These are phyloP conservation scores for Hypoxylon sp. DNA, from an alignment of 2,329 filamentous ascomycete species.

Conservation along the genomic window DNA sequence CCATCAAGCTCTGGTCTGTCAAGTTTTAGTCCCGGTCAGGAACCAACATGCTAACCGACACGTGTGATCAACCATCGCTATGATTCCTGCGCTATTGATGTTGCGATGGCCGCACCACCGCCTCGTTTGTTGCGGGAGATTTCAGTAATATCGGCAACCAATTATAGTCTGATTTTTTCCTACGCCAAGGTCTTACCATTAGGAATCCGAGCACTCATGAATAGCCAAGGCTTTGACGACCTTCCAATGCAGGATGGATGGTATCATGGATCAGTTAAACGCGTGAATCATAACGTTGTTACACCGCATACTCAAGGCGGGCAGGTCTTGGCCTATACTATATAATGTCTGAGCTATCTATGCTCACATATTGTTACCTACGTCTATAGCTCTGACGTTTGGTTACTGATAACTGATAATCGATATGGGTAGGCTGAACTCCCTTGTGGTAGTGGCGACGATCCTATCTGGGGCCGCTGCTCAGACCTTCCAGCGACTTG, in stretches of 20 bases:
- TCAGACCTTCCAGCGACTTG: slow-evolving; percentile 73
- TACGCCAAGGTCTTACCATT: slow-evolving; percentile 35
- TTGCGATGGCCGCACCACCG: slow-evolving; percentile 15
- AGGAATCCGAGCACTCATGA: slow-evolving; percentile 14
- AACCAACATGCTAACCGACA: slow-evolving; percentile 17
- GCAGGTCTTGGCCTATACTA: slow-evolving; percentile 13
- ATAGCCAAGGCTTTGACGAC: slow-evolving; percentile 37
- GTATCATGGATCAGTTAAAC: slow-evolving; percentile 23
- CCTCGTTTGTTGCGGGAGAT: slow-evolving; percentile 28
- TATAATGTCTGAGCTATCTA: slow-evolving; percentile 22
- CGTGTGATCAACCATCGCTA: slow-evolving; percentile 27
- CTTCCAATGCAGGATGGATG: slow-evolving; percentile 34
- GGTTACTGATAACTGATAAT: slow-evolving; percentile 26
- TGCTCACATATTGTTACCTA: neutral
- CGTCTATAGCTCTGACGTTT: slow-evolving; percentile 4
- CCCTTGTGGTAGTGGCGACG: slow-evolving; percentile 54
- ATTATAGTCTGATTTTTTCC: slow-evolving; percentile 17
- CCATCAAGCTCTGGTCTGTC: neutral
- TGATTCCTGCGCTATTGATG: slow-evolving; percentile 36
- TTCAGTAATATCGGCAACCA: slow-evolving; percentile 30
- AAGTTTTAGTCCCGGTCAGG: slow-evolving; percentile 6
- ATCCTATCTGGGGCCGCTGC: slow-evolving; percentile 62
- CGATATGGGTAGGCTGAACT: slow-evolving; percentile 59
- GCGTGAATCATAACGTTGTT: slow-evolving; percentile 16
- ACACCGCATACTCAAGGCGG: slow-evolving; percentile 20